phyloP scores from a whole-genome alignment of 1,139 yeast genomes.

The Kodamaea arcana region DNA sequence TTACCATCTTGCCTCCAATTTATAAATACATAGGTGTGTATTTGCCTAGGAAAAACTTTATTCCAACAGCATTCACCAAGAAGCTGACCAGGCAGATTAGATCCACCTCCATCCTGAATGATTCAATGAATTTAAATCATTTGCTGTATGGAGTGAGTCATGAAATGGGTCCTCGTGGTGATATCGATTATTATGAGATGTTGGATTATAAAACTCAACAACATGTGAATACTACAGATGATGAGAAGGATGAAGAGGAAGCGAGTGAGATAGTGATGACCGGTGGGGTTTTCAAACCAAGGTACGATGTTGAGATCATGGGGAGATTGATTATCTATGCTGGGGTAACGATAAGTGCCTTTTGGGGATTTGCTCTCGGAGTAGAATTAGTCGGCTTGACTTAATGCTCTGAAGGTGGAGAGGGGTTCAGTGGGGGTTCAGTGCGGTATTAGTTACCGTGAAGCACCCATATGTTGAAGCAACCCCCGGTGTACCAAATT shows the following conservation, averaged over 20 bases:
- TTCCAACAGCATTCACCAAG: constrained; percentile 39
- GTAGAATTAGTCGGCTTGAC: constrained; percentile 13
- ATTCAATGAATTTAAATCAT: constrained; percentile 32
- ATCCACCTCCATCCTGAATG: constrained; percentile 36
- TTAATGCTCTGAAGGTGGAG: constrained; percentile 1
- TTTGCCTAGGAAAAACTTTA: constrained; percentile 39
- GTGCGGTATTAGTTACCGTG: too few relatives aligned
- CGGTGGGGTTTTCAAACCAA: constrained; percentile 45
- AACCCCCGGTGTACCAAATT: too few relatives aligned
- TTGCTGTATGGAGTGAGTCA: constrained; percentile 31
- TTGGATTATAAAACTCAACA: constrained; percentile 25
- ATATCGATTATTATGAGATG: constrained; percentile 43
- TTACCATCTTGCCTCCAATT: constrained; percentile 46
- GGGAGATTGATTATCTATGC: constrained; percentile 72
- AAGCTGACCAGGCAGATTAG: constrained; percentile 36
- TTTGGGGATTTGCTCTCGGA: constrained; percentile 39
- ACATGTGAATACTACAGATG: constrained; percentile 7
- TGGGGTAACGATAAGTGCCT: constrained; percentile 55
- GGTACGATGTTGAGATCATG: constrained; percentile 71
- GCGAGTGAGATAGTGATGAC: constrained; percentile 8
- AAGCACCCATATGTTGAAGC: too few relatives aligned
- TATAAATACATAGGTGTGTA: constrained; percentile 41
- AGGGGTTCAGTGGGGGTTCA: not conserved
- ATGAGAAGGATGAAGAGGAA: constrained; percentile 9
- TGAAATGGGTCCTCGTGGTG: constrained; percentile 37